Evolutionary conservation across 176 grass and related monocot species (phyloP).

Genomic region (Carex pumila): DNA sequence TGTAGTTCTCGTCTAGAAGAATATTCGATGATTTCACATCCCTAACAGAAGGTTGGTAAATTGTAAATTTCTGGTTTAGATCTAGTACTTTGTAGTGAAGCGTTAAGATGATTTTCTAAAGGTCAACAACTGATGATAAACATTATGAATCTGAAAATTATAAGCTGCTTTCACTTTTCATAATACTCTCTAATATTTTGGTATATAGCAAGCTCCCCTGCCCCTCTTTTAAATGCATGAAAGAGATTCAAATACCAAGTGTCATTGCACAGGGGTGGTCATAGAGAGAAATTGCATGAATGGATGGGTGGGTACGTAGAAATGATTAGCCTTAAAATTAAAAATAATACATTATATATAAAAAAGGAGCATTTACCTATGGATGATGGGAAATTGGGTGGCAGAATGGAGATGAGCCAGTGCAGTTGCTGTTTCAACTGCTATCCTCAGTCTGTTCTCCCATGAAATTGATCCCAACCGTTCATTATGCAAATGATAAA

Average conservation of each 20-base stretch:
- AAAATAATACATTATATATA: not conserved
- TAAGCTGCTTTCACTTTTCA: not conserved
- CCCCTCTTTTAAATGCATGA: not conserved
- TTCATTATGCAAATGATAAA: constrained; percentile 37
- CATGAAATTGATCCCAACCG: constrained; percentile 23
- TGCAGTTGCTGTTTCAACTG: constrained; percentile 46
- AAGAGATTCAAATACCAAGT: not conserved
- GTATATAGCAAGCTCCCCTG: not conserved
- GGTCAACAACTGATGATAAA: not conserved
- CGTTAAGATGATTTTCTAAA: not conserved
- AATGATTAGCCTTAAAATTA: not conserved
- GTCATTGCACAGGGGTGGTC: not conserved
- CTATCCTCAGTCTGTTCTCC: constrained; percentile 44
- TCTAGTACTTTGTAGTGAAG: not conserved
- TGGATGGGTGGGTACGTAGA: not conserved
- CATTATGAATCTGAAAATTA: not conserved
- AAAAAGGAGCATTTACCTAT: constrained; percentile 4
- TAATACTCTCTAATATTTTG: not conserved
- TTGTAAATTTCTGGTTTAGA: not conserved
- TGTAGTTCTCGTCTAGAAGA: constrained; percentile 34
- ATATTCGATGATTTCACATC: constrained; percentile 62
- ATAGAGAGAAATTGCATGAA: not conserved
- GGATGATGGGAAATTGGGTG: constrained; percentile 34
- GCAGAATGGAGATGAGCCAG: constrained; percentile 44
- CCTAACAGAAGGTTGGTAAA: constrained; percentile 1